Percentiles rank a stretch among this genome's conserved stretches.
Conservation (phyloP, 805 yeast species). For the Wickerhamiella australiensis region DNA sequence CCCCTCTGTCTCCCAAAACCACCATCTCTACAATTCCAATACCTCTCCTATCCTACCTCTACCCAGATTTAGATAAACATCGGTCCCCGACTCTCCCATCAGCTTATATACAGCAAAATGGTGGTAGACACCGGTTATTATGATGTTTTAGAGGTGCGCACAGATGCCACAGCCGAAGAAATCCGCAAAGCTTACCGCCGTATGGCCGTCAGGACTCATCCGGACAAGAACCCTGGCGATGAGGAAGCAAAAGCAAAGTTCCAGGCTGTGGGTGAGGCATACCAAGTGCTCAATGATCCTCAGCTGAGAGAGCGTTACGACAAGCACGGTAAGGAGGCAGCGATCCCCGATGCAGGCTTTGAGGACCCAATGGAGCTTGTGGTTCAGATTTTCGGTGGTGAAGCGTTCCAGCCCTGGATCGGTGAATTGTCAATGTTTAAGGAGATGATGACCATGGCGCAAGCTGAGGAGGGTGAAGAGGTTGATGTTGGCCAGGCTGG, state of each 20-base stretch:
- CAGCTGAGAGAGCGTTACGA: conserved; percentile 64
- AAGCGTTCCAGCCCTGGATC: conserved; percentile 71
- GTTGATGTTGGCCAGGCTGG: no score
- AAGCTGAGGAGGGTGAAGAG: conserved; percentile 30
- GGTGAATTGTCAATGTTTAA: conserved; percentile 76
- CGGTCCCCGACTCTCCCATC: not conserved
- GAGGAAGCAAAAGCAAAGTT: conserved; percentile 79
- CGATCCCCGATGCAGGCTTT: conserved; percentile 57
- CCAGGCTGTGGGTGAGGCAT: conserved; percentile 53
- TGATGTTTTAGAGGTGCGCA: conserved; percentile 57
- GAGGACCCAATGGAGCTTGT: conserved; percentile 81
- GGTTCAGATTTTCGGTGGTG: conserved; percentile 80
- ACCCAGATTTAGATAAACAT: no score
- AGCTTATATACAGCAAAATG: conserved; percentile 33
- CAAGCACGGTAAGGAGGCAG: conserved; percentile 68
- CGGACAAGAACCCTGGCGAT: conserved; percentile 93
- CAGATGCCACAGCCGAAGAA: conserved; percentile 63
- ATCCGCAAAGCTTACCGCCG: conserved; percentile 90
- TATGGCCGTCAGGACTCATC: conserved; percentile 80
- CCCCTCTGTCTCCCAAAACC: no score
- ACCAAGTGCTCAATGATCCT: conserved; percentile 58
- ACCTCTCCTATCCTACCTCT: no score
- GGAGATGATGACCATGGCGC: conserved; percentile 56
- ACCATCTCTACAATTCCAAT: no score
- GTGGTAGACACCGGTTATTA: conserved; percentile 80